phyloP scores from a whole-genome alignment of 164 flowering plant species.

The Warburgia ugandensis region DNA sequence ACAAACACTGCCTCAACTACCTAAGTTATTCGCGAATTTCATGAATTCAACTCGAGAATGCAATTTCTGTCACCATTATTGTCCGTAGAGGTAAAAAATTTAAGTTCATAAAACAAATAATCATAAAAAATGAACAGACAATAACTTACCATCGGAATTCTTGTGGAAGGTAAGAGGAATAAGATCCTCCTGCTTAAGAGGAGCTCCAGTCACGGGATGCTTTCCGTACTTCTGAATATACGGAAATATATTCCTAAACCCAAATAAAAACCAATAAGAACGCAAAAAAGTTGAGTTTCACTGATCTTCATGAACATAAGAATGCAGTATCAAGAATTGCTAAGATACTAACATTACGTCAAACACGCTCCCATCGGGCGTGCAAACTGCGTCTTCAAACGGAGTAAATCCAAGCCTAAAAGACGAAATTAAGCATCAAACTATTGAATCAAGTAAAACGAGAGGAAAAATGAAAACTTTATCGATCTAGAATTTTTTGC shows the following conservation, averaged over 20 bases:
- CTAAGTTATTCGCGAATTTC: too few species aligned
- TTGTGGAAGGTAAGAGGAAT: slow-evolving; percentile 85
- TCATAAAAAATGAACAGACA: too few species aligned
- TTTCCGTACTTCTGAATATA: slow-evolving; percentile 81
- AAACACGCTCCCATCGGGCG: slow-evolving; percentile 80
- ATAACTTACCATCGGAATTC: slow-evolving; percentile 64
- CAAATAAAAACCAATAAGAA: slow-evolving; percentile 6
- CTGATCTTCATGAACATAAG: not conserved
- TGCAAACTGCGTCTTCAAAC: slow-evolving; percentile 75
- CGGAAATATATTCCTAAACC: slow-evolving; percentile 64
- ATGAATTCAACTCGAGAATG: too few species aligned
- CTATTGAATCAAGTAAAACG: not conserved
- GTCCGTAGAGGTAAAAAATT: too few species aligned
- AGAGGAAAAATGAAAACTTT: not conserved
- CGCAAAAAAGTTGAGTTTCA: not conserved
- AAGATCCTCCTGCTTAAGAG: slow-evolving; percentile 65
- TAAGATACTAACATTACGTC: slow-evolving; percentile 52
- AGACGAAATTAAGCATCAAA: not conserved
- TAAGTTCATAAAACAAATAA: too few species aligned
- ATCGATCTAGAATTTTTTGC: not conserved
- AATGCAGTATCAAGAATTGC: not conserved
- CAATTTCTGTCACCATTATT: too few species aligned
- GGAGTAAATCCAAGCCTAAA: slow-evolving; percentile 86
- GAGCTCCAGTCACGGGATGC: slow-evolving; percentile 78
- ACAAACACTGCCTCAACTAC: too few species aligned